Evolutionary conservation across 1,284 basidiomycete species (phyloP), one percentile per base, ranked within the genome.

Genomic region (Singerocomus rubriflavus): DNA sequence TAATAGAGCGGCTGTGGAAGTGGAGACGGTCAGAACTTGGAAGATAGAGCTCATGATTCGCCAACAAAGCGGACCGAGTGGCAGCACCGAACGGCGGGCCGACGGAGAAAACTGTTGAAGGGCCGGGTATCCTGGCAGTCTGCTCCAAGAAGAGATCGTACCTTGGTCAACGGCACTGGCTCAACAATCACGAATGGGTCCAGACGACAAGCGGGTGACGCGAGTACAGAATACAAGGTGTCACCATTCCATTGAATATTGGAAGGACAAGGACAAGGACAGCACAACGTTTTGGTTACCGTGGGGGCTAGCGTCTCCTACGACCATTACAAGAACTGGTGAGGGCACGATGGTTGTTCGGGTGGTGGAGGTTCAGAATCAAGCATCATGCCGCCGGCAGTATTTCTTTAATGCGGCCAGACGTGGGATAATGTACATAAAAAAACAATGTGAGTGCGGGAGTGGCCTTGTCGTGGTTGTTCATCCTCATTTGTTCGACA

Each of bases 151-250:
- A 37, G 17, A 26, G 13, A 44, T 25, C 39, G 5, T 38, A 50
- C 29, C 38, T 36, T 6, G 35, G 33, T 12, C 40, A 45, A 53
- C 21, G 21, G 21, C 21, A 21, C 21, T 21, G 31, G 35, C 3
- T 35, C 21, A 5, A 35, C 14, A 21, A 37, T 16, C 14, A 26
- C 21, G 16, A 52, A 46, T 32, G 47, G 17, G 49, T 46, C 42
- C 38, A 50, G 13, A 36, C 27, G 48, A 45, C 51, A 3, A 33
- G 13, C 26, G 47, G 35, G 42, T 27, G 37, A 16, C 31, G 35
- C 34, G 12, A 30, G 50, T 46, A 14, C 33, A 43, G 29, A 59
- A 51, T 54, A 64, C 52, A 60, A 66, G 33, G 49, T n/a, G 26
- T 57, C 45, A 14, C 50, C 36, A 57, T 52, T 34, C 38, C 26